Percentiles rank a stretch among this genome's conserved stretches.
These are phyloP conservation scores for Penicillium cosmopolitanum DNA, from an alignment of 495 filamentous ascomycete genomes.

Conservation along the genomic window DNA sequence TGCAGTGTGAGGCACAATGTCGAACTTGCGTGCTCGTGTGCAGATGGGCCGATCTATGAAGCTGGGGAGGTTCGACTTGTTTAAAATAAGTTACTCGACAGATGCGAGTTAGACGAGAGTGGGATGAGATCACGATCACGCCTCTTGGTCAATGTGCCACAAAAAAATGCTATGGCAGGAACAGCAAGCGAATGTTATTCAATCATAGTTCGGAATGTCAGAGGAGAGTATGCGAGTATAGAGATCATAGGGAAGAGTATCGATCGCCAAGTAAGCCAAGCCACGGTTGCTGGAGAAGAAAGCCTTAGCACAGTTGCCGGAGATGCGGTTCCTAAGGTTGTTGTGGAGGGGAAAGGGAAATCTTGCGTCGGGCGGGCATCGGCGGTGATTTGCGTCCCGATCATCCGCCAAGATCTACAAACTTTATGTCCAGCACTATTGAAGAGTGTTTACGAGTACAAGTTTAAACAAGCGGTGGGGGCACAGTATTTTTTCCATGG, in stretches of 20 bases:
- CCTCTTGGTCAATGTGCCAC: not conserved
- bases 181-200: constrained; percentile 45
- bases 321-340: not conserved
- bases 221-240: constrained; percentile 1
- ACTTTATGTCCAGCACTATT: no score
- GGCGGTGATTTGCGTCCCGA: no score
- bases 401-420: no score
- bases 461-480: not conserved
- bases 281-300: not conserved
- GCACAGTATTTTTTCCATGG: not conserved
- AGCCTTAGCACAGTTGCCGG: not conserved
- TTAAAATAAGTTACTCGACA: not conserved
- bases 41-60: no score
- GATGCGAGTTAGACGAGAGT: no score
- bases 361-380: not conserved
- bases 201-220: constrained; percentile 39
- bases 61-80: not conserved
- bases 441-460: no score
- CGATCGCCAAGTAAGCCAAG: not conserved
- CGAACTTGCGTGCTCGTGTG: no score
- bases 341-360: not conserved
- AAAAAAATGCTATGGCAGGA: not conserved
- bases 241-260: constrained; percentile 28
- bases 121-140: not conserved
- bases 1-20: not conserved